These are phyloP conservation scores for Kwoniella mangroviensis DNA, from an alignment of 768 basidiomycete species.

Conservation along the genomic window DNA sequence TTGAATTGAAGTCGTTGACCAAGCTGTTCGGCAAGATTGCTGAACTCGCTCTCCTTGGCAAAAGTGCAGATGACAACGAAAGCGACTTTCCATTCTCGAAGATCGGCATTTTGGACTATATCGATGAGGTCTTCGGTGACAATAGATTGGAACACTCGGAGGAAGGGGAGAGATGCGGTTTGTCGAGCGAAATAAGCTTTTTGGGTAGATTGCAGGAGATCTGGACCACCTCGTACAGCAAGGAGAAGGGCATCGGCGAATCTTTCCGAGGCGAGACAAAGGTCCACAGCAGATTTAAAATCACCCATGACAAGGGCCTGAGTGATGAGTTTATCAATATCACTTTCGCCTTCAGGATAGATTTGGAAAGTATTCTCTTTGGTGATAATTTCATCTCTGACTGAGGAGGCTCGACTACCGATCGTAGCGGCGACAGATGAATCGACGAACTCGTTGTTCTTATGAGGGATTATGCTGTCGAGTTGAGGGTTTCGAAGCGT, in stretches of 20 bases:
- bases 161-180: constrained; percentile 76
- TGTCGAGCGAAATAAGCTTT: constrained; percentile 89
- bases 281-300: constrained; percentile 85
- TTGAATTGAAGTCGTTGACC: constrained; percentile 89
- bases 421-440: constrained; percentile 94
- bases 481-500: constrained; percentile 61
- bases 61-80: constrained; percentile 97
- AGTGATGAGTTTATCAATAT: constrained; percentile 84
- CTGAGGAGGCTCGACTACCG: constrained; percentile 85
- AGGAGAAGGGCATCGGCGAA: constrained; percentile 94
- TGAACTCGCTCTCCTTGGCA: constrained; percentile 80
- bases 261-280: constrained; percentile 85
- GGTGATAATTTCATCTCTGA: constrained; percentile 66
- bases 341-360: constrained; percentile 82
- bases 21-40: constrained; percentile 85
- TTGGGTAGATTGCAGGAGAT: constrained; percentile 83
- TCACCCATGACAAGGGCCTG: constrained; percentile 95
- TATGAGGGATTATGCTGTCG: constrained; percentile 72
- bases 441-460: constrained; percentile 69
- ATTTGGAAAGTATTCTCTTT: constrained; percentile 88
- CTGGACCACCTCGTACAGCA: constrained; percentile 86
- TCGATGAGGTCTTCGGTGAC: constrained; percentile 89
- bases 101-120: constrained; percentile 93
- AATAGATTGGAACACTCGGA: constrained; percentile 92
- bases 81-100: constrained; percentile 93